Evolutionary conservation across 1,284 basidiomycete genomes (phyloP), one percentile per base, ranked within the genome.

Genomic region (Rhodotorula glutinis): DNA sequence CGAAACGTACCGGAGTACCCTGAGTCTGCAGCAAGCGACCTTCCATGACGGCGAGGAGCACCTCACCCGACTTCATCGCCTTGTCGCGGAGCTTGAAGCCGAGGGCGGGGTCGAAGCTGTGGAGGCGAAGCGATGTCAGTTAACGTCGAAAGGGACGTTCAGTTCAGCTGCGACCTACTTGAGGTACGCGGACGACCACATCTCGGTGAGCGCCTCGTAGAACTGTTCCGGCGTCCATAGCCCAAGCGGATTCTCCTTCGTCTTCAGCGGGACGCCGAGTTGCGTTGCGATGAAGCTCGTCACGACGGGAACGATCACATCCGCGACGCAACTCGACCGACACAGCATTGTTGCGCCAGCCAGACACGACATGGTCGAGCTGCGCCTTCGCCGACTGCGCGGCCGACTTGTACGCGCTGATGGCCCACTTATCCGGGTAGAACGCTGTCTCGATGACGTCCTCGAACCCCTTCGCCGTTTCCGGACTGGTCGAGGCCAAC

Each of bases 251-350:
- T 83, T 76, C 14, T 82, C 72, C 56, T 82, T 81, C 0, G 83
- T 84, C 79, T 89, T 90, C 65, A 92, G 80, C n/a, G 82, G 79
- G 57, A 92, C 85, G 25, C 64, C 73, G 38, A 75, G 66, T 25
- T 64, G 57, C 44, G 74, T 29, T 14, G 73, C 70, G 65, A 74
- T 23, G 89, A 89, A 73, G 84, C 44, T 14, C 51, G 62, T 57
- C 14, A 43, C 47, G 27, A 62, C 51, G 14, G 62, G 60, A 19
- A 60, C 54, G 58, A 60, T 46, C n/a, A 65, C 88, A 72, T 89
- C 86, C 10, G 83, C 81, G 33, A 88, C 86, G 65, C n/a, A 92
- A 78, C 75, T 92, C 88, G 29, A 91, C 81, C 53, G 82, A 83
- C 53, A 79, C 7, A 79, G 80, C 41, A 82, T 81, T 29, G 81